Conservation (phyloP, 306 rosid species). For the Sicyos edulis region DNA sequence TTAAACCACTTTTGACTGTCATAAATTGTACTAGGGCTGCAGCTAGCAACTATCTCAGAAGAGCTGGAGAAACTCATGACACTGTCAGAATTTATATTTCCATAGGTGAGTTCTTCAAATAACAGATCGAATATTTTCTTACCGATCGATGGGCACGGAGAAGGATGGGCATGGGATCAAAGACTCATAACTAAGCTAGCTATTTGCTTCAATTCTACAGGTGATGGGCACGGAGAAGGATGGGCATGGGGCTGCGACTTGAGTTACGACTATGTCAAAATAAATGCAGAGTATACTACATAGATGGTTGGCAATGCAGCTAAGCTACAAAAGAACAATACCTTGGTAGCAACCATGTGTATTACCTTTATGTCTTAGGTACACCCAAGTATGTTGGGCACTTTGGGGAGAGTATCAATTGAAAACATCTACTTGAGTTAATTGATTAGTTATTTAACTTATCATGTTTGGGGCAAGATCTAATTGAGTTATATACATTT, state of each 20-base stretch:
- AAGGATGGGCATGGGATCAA: too few species aligned
- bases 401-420: not conserved
- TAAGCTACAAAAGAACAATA: not conserved
- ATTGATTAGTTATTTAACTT: not conserved
- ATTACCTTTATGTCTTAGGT: not conserved
- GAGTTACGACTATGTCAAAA: conserved; percentile 68
- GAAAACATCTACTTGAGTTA: not conserved
- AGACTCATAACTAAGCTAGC: too few species aligned
- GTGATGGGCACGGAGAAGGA: conserved; percentile 69
- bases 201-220: conserved; percentile 29
- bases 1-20: not conserved
- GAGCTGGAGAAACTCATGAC: conserved; percentile 77
- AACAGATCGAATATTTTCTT: not conserved
- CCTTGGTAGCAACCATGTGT: not conserved
- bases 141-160: not conserved
- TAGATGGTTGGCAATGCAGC: conserved; percentile 19
- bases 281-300: conserved; percentile 85
- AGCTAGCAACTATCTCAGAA: conserved; percentile 70
- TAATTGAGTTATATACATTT: not conserved
- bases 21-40: conserved; percentile 32
- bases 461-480: not conserved
- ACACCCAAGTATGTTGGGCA: not conserved
- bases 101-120: conserved; percentile 48
- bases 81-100: conserved; percentile 65
- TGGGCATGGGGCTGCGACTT: conserved; percentile 35